phyloP scores from a whole-genome alignment of 768 basidiomycete genomes.

The Boletellus ananiceps region DNA sequence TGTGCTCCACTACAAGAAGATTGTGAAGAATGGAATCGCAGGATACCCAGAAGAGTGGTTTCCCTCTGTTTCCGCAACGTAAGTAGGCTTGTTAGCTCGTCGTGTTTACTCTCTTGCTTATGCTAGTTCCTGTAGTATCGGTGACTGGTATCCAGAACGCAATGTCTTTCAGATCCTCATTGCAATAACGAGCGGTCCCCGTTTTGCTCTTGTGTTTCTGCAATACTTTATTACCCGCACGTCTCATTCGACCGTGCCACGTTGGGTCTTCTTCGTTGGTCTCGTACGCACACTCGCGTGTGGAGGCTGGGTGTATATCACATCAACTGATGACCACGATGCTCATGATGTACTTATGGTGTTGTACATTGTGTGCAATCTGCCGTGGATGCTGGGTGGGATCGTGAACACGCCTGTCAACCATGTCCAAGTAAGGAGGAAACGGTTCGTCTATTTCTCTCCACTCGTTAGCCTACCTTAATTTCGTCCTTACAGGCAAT shows the following conservation, averaged over 20 bases:
- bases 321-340: conserved; percentile 79
- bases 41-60: conserved; percentile 88
- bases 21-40: conserved; percentile 81
- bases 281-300: conserved; percentile 73
- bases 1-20: conserved; percentile 71
- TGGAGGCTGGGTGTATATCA: conserved; percentile 91
- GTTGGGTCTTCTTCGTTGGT: conserved; percentile 55
- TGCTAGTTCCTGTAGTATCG: conserved; percentile 52
- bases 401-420: conserved; percentile 48
- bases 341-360: conserved; percentile 88
- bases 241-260: conserved; percentile 39
- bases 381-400: conserved; percentile 86
- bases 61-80: conserved; percentile 86
- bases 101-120: neutral
- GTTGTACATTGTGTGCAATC: conserved; percentile 72
- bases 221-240: conserved; percentile 57
- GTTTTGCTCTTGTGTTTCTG: conserved; percentile 60
- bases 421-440: conserved; percentile 39
- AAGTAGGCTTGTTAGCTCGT: conserved; percentile 23
- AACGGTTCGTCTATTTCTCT: conserved; percentile 42
- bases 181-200: conserved; percentile 81
- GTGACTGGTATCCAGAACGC: conserved; percentile 87
- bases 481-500: conserved; percentile 36
- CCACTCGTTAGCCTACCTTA: neutral
- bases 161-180: conserved; percentile 85